These are phyloP conservation scores for Eudorina sp. DNA, from an alignment of 139 green algal species.

Conservation along the genomic window DNA sequence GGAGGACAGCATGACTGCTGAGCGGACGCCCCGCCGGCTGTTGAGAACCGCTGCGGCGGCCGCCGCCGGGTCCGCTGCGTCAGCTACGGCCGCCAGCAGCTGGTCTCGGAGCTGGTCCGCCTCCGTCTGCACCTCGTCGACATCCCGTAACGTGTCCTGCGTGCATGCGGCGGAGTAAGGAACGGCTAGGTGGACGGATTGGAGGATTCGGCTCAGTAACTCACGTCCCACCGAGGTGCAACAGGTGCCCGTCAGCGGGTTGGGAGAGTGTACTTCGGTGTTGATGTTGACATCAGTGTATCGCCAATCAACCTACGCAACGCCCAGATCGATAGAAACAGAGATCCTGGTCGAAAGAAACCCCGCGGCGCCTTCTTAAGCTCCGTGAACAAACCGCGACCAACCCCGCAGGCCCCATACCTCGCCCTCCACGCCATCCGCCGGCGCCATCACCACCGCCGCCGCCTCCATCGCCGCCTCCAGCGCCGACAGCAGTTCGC, in stretches of 20 bases:
- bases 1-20: not conserved
- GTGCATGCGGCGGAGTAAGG: not conserved
- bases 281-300: no score
- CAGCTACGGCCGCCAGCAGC: conserved; percentile 10
- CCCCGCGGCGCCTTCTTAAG: no score
- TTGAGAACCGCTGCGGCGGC: not conserved
- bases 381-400: no score
- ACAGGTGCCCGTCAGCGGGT: no score
- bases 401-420: not conserved
- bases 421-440: not conserved
- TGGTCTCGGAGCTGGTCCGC: conserved; percentile 19
- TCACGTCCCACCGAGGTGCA: no score
- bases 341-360: no score
- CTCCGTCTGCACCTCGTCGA: not conserved
- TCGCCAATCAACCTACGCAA: no score
- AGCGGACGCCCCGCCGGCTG: not conserved
- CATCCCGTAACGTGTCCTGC: not conserved
- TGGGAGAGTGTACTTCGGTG: no score
- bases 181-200: no score
- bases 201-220: no score
- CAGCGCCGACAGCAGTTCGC: conserved; percentile 21
- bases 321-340: no score
- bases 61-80: not conserved
- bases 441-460: not conserved
- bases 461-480: conserved; percentile 28